Conservation (phyloP, 2,329 filamentous ascomycete genomes). For the Apiospora malaysiana region DNA sequence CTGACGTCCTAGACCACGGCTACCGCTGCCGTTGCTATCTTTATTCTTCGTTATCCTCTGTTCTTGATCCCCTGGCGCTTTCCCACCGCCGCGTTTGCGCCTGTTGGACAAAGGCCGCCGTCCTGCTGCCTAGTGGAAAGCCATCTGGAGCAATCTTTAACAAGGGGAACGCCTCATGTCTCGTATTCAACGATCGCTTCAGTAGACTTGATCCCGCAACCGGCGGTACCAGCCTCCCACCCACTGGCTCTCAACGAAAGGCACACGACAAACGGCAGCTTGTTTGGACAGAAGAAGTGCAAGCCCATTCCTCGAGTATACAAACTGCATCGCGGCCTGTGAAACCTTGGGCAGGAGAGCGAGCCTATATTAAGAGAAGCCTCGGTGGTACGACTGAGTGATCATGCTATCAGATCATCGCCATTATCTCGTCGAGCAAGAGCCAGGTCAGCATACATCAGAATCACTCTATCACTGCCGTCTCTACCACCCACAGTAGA, state of each 20-base stretch:
- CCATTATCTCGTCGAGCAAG: neutral
- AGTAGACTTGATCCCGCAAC: neutral
- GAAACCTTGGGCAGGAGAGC: neutral
- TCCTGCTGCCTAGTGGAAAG: neutral
- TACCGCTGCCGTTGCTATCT: too few relatives aligned
- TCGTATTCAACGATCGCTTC: neutral
- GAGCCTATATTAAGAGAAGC: neutral
- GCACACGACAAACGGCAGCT: neutral
- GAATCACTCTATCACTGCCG: too few relatives aligned
- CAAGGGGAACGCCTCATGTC: neutral
- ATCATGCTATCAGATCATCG: neutral
- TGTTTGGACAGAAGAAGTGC: neutral
- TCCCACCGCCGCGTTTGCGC: neutral
- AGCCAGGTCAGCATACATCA: neutral
- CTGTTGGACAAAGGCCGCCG: neutral
- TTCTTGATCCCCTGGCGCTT: neutral
- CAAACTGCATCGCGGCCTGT: neutral
- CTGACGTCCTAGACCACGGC: neutral
- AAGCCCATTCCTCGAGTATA: neutral
- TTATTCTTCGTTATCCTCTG: too few relatives aligned
- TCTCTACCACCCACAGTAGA: too few relatives aligned
- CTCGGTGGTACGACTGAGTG: neutral
- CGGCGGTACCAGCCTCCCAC: neutral
- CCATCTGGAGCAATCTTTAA: conserved; percentile 1
- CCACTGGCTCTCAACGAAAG: neutral